Evolutionary conservation across 2,329 filamentous ascomycete genomes (phyloP).

Genomic region (Fusarium abutilonis): DNA sequence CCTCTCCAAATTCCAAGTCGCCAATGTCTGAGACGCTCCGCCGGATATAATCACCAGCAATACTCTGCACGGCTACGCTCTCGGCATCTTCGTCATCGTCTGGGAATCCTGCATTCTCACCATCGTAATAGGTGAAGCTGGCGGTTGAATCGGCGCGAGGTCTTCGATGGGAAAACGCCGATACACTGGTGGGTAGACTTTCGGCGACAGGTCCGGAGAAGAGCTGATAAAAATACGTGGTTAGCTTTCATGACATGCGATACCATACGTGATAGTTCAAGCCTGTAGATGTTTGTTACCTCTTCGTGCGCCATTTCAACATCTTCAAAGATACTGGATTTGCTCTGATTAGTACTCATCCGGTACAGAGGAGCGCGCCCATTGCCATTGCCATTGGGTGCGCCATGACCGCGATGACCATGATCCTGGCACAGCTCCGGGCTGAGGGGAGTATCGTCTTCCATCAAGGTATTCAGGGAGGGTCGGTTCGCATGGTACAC

Average conservation of each 20-base stretch:
- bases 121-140: slow-evolving; percentile 90
- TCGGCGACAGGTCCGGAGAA: slow-evolving; percentile 95
- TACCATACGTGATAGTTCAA: not conserved
- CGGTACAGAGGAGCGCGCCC: slow-evolving; percentile 63
- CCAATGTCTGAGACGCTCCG: slow-evolving; percentile 53
- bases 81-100: slow-evolving; percentile 45
- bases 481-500: slow-evolving; percentile 34
- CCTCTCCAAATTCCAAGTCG: slow-evolving; percentile 53
- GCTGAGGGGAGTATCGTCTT: slow-evolving; percentile 42
- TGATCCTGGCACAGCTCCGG: slow-evolving; percentile 33
- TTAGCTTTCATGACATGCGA: slow-evolving; percentile 7
- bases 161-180: slow-evolving; percentile 89
- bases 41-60: slow-evolving; percentile 42
- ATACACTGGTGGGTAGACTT: slow-evolving; percentile 92
- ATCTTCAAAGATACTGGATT: slow-evolving; percentile 85
- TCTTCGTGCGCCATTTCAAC: slow-evolving; percentile 99
- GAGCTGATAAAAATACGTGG: slow-evolving; percentile 58
- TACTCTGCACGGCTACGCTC: slow-evolving; percentile 42
- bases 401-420: slow-evolving; percentile 23
- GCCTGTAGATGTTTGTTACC: slow-evolving; percentile 57
- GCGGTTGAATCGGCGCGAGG: slow-evolving; percentile 82
- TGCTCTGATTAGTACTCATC: slow-evolving; percentile 75
- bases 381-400: slow-evolving; percentile 32
- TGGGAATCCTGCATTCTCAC: slow-evolving; percentile 60
- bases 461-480: slow-evolving; percentile 40